These are phyloP conservation scores for Wickerhamiella australiensis DNA, from an alignment of 805 yeast genomes.

Conservation along the genomic window DNA sequence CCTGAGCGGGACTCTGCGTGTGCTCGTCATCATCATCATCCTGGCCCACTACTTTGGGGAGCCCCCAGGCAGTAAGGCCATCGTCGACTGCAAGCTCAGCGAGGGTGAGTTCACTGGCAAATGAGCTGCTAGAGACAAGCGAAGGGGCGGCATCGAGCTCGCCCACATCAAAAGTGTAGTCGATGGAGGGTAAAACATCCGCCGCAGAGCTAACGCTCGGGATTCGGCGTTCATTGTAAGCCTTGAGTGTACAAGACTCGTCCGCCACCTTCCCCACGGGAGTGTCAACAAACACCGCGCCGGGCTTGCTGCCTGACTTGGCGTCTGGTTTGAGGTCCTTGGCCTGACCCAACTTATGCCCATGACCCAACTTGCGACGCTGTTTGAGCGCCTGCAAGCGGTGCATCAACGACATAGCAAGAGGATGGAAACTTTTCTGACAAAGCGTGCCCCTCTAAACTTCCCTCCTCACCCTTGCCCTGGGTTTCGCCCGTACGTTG, in stretches of 20 bases:
- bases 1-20: neutral
- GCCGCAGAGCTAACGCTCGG: neutral
- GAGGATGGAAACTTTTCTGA: slow-evolving; percentile 2
- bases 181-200: slow-evolving; percentile 11
- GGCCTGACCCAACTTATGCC: slow-evolving; percentile 10
- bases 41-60: slow-evolving; percentile 21
- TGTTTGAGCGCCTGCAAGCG: slow-evolving; percentile 12
- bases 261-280: neutral
- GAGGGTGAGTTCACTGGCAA: slow-evolving; percentile 11
- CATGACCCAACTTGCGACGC: slow-evolving; percentile 11
- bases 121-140: slow-evolving; percentile 8
- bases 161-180: slow-evolving; percentile 4
- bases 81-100: slow-evolving; percentile 20
- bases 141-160: neutral
- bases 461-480: neutral
- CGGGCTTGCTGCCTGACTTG: neutral
- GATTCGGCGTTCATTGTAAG: neutral
- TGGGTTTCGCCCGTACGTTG: neutral
- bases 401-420: slow-evolving; percentile 8
- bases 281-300: neutral
- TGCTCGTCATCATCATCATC: slow-evolving; percentile 10
- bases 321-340: slow-evolving; percentile 1
- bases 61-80: slow-evolving; percentile 25
- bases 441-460: neutral
- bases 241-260: neutral